A percentile compares a stretch with the other conserved stretches of the same genome.
Evolutionary conservation across 2,329 filamentous ascomycete genomes (phyloP).

Genomic region (Mycocentrospora acerina): DNA sequence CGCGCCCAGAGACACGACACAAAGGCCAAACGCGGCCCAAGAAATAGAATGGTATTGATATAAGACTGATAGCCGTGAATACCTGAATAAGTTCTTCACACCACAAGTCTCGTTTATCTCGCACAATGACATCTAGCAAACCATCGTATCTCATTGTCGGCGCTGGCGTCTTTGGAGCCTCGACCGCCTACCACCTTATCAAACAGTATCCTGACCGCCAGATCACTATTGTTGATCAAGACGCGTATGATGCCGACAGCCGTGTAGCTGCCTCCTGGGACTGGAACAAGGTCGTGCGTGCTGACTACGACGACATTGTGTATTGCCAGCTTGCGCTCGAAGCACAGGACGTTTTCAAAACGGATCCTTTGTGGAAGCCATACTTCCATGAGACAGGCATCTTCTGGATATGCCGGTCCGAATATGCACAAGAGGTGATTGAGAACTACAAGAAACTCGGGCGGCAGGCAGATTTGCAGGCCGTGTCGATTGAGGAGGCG

Average conservation of each 20-base stretch:
- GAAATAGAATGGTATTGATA: no score
- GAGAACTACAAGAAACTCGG: constrained; percentile 54
- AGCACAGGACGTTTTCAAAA: constrained; percentile 63
- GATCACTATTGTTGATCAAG: constrained; percentile 45
- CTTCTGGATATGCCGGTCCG: constrained; percentile 44
- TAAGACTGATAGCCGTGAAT: no score
- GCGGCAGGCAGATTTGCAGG: constrained; percentile 48
- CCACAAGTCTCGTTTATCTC: no score
- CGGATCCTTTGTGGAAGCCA: constrained; percentile 57
- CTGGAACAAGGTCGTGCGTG: constrained; percentile 71
- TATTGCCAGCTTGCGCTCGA: constrained; percentile 68
- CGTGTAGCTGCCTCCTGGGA: constrained; percentile 66
- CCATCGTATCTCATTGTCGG: constrained; percentile 39
- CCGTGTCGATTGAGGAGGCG: constrained; percentile 52
- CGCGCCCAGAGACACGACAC: no score
- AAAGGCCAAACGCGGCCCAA: no score
- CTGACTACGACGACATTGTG: constrained; percentile 65
- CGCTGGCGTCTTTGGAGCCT: constrained; percentile 41
- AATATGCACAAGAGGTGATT: constrained; percentile 53
- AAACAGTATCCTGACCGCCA: constrained; percentile 44
- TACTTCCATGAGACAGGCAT: constrained; percentile 57
- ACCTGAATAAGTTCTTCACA: no score
- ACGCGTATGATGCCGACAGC: constrained; percentile 33
- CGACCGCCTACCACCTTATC: constrained; percentile 43
- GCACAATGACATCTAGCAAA: constrained; percentile 29